Base-by-base conservation (phyloP, 768 basidiomycete genomes). In the Pisolithus tinctorius region DNA sequence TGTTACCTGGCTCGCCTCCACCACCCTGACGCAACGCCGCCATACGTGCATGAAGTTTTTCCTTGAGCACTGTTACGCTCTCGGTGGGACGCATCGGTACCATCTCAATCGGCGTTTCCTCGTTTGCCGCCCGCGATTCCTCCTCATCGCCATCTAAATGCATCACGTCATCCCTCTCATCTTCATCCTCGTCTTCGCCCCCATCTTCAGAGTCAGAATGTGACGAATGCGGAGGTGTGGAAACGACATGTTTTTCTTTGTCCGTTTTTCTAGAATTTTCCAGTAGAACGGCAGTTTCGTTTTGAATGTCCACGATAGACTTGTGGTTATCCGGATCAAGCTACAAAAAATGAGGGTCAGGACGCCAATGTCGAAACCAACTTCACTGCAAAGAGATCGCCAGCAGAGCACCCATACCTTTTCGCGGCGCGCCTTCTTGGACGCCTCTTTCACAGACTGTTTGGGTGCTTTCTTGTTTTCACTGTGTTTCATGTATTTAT, bases 251-350 rank as follows among this genome's bases (percentile, higher is more conserved):
- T 64, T 83, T 82, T 47, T 77, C 75, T 59, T 74, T 76, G 51
- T 52, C 52, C 42, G 62, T 67, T 34, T 13, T 43, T 37, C 27
- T 17, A 25, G 36, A 41, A 46, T 52, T 51, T 69, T 71, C 55
- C n/a, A 58, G 41, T 55, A 61, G 49, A 54, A 55, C 44, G 4
- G 63, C 64, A 5, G 71, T 71, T 60, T 84, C 85, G 51, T 78
- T 76, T 63, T 88, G 83, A 30, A 91, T 74, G 52, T 96, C 90
- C 26, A 90, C 7, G 42, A 83, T 69, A 10, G 81, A 81, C 61
- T 89, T 90, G 62, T 93, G 78, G 69, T 95, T 93, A 6, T 83
- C 85, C 1, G 95, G 95, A 67, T 98, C 93, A 59, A 96, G 87
- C 93, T 98, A 56, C 25, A 37, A 38, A 31, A 26, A 17, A 29